Evolutionary conservation across 345 rosid genomes (phyloP).

Genomic region (Raphanus sativus): DNA sequence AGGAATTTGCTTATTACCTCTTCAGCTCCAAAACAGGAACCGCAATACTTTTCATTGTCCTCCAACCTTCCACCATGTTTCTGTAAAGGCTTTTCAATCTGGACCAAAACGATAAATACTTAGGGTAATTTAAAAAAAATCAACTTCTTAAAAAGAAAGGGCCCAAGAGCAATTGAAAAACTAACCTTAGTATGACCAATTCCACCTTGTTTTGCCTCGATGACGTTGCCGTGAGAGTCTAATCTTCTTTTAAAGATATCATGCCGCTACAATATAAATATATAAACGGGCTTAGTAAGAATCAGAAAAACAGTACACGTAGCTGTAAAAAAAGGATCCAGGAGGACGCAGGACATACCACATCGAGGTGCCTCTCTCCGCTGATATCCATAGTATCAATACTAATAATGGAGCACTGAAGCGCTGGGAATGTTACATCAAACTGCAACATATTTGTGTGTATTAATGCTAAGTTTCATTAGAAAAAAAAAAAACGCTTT

Average conservation of each 20-base stretch:
- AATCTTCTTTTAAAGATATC: slow-evolving; percentile 86
- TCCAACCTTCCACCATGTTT: slow-evolving; percentile 98
- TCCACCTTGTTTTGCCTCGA: slow-evolving; percentile 79
- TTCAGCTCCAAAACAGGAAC: slow-evolving; percentile 97
- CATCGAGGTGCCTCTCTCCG: slow-evolving; percentile 94
- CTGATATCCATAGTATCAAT: slow-evolving; percentile 97
- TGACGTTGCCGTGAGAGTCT: slow-evolving; percentile 72
- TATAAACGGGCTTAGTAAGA: not conserved
- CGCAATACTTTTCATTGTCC: slow-evolving; percentile 94
- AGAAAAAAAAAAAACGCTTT: not conserved
- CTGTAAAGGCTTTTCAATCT: slow-evolving; percentile 95
- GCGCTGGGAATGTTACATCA: slow-evolving; percentile 89
- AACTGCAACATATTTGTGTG: slow-evolving; percentile 59
- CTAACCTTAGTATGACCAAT: slow-evolving; percentile 91
- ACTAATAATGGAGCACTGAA: slow-evolving; percentile 89
- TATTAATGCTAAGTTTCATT: not conserved
- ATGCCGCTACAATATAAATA: slow-evolving; percentile 58
- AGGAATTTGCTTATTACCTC: slow-evolving; percentile 37
- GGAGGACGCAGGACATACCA: slow-evolving; percentile 52
- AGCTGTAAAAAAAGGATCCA: not conserved
- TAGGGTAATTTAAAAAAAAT: not conserved
- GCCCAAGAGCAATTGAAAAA: not conserved
- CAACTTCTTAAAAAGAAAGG: not conserved
- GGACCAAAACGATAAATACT: slow-evolving; percentile 1
- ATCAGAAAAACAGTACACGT: not conserved